These are phyloP conservation scores for Boletus tomentosulus DNA, from an alignment of 768 basidiomycete species.

Conservation along the genomic window DNA sequence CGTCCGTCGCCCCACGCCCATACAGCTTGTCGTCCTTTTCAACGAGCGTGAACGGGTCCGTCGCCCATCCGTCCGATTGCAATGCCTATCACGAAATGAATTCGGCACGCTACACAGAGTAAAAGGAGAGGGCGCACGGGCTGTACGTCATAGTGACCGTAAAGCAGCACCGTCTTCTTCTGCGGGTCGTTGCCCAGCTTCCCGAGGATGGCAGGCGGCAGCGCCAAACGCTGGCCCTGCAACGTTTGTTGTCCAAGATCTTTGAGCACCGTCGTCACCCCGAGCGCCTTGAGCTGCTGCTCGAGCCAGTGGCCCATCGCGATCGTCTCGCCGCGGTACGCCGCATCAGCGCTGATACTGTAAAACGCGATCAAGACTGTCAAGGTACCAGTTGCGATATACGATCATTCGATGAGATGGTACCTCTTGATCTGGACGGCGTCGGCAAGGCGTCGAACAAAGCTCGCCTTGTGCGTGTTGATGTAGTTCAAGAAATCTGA, in stretches of 20 bases:
- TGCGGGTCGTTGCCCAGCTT: conserved; percentile 74
- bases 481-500: conserved; percentile 45
- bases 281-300: conserved; percentile 66
- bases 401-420: background rate
- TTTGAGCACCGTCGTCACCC: conserved; percentile 69
- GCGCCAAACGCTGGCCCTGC: conserved; percentile 64
- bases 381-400: background rate
- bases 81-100: conserved; percentile 27
- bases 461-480: conserved; percentile 63
- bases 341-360: conserved; percentile 69
- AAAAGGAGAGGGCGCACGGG: conserved; percentile 48
- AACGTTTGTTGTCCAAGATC: conserved; percentile 75
- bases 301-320: conserved; percentile 85
- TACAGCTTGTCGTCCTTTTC: conserved; percentile 56
- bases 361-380: background rate
- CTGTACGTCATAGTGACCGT: conserved; percentile 96
- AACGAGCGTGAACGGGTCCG: conserved; percentile 77
- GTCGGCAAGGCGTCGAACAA: conserved; percentile 73
- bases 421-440: conserved; percentile 85
- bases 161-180: conserved; percentile 92
- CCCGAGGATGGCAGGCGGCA: conserved; percentile 85
- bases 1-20: conserved; percentile 85
- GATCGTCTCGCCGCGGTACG: conserved; percentile 71
- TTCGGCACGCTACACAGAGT: background rate
- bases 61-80: conserved; percentile 78